Percentiles rank a stretch among this genome's conserved stretches.
Conservation (phyloP, 2,329 filamentous ascomycete genomes). For the Plectosphaerella plurivora region DNA sequence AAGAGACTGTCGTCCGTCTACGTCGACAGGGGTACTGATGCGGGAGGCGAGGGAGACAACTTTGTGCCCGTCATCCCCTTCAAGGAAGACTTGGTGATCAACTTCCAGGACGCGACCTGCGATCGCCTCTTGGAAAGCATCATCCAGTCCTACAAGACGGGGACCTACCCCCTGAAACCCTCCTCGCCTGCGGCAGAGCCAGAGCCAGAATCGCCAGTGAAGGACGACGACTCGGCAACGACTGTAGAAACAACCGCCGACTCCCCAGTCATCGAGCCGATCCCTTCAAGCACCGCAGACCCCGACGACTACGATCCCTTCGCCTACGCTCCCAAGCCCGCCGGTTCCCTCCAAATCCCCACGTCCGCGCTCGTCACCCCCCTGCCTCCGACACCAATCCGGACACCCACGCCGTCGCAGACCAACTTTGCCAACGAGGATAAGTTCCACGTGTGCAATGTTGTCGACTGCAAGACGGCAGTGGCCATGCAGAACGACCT, state of each 20-base stretch:
- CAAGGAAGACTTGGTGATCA: slow-evolving; percentile 52
- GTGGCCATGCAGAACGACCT: slow-evolving; percentile 54
- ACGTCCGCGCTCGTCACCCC: slow-evolving; percentile 17
- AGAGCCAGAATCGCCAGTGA: not conserved
- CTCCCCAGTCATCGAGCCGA: not conserved
- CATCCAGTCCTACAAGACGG: slow-evolving; percentile 40
- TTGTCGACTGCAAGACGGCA: slow-evolving; percentile 37
- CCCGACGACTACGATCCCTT: slow-evolving; percentile 45
- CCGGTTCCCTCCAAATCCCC: not conserved
- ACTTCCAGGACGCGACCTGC: slow-evolving; percentile 40
- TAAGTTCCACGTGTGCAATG: slow-evolving; percentile 41
- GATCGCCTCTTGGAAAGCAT: slow-evolving; percentile 40
- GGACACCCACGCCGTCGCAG: slow-evolving; percentile 28
- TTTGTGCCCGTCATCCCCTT: slow-evolving; percentile 40
- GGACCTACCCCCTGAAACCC: slow-evolving; percentile 24
- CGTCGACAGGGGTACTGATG: slow-evolving; percentile 35
- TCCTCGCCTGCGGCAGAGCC: not conserved
- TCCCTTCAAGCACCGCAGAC: slow-evolving; percentile 4
- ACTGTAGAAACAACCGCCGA: slow-evolving; percentile 3
- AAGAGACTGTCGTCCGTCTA: slow-evolving; percentile 23
- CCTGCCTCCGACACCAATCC: slow-evolving; percentile 35
- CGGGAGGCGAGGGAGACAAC: slow-evolving; percentile 15
- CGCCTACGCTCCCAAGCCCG: slow-evolving; percentile 18
- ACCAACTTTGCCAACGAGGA: slow-evolving; percentile 16
- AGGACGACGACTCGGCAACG: slow-evolving; percentile 5